phyloP scores from a whole-genome alignment of 345 rosid species.

The Euphorbia pulcherrima region DNA sequence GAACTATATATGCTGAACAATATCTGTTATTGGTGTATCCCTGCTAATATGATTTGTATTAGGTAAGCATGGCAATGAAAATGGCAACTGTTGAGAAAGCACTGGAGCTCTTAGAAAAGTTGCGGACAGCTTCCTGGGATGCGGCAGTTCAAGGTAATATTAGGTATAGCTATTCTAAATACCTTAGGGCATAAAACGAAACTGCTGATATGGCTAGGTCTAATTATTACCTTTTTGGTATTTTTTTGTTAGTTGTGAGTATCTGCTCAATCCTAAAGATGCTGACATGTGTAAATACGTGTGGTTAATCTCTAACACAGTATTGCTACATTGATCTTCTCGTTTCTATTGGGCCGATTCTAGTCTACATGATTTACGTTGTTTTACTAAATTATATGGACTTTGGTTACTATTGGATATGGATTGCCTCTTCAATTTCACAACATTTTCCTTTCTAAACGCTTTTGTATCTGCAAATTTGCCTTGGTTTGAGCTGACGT shows the following conservation, averaged over 20 bases:
- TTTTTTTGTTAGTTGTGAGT: background rate
- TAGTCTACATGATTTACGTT: too few relatives aligned
- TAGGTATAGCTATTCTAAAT: conserved; percentile 1
- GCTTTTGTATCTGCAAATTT: too few relatives aligned
- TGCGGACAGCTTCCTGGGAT: conserved; percentile 79
- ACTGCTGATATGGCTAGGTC: conserved; percentile 1
- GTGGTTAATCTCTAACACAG: background rate
- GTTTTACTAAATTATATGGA: too few relatives aligned
- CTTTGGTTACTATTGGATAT: background rate
- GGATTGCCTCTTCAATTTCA: background rate
- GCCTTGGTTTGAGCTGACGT: background rate
- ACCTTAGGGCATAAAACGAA: background rate
- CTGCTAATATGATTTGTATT: conserved; percentile 22
- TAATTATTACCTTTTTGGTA: background rate
- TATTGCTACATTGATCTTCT: background rate
- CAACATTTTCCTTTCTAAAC: conserved; percentile 4
- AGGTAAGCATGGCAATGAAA: conserved; percentile 94
- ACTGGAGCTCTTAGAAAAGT: conserved; percentile 72
- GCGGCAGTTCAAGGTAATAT: conserved; percentile 76
- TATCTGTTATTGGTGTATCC: conserved; percentile 17
- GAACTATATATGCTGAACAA: conserved; percentile 7
- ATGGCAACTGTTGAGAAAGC: conserved; percentile 93
- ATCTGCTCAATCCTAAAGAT: background rate
- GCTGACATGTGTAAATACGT: background rate
- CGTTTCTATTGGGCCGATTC: background rate